A percentile compares a stretch with the other conserved stretches of the same genome.
Evolutionary conservation across 1,284 basidiomycete species (phyloP).

Genomic region (Sutorius eximius): DNA sequence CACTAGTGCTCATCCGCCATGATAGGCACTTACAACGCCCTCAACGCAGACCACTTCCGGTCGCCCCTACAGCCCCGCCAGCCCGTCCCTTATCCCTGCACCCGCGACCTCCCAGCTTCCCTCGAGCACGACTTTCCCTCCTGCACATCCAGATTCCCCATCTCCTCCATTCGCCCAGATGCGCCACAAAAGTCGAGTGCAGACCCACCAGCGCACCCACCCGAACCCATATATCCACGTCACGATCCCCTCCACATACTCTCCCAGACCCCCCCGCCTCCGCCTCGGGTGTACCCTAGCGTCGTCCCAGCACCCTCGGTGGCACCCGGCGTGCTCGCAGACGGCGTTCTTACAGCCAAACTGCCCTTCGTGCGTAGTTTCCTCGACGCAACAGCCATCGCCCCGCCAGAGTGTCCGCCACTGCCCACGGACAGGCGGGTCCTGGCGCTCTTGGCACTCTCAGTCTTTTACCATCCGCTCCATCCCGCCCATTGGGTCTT

Average conservation of each 20-base stretch:
- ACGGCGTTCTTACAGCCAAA: conserved; percentile 34
- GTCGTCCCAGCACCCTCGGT: conserved; percentile 26
- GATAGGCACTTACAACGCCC: conserved; percentile 11
- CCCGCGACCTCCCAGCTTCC: conserved; percentile 8
- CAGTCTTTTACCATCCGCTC: conserved; percentile 35
- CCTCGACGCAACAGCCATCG: conserved; percentile 27
- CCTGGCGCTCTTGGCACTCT: conserved; percentile 34
- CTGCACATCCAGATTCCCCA: conserved; percentile 29
- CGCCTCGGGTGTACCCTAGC: conserved; percentile 20
- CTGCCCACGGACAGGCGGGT: conserved; percentile 32
- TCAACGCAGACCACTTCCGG: conserved; percentile 7
- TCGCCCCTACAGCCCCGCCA: conserved; percentile 17
- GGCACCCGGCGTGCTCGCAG: conserved; percentile 34
- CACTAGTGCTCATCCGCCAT: conserved; percentile 20
- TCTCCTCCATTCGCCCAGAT: conserved; percentile 33
- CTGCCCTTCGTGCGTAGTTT: conserved; percentile 29
- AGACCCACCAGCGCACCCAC: conserved; percentile 24
- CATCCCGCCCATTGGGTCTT: conserved; percentile 35
- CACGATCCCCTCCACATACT: conserved; percentile 35
- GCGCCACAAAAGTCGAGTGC: conserved; percentile 23
- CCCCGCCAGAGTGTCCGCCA: conserved; percentile 32
- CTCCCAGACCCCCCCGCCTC: conserved; percentile 27
- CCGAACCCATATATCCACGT: conserved; percentile 31
- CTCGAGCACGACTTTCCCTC: conserved; percentile 26
- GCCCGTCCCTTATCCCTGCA: conserved; percentile 11